Evolutionary conservation across 2,329 filamentous ascomycete genomes (phyloP).

Genomic region (Colletotrichum sp.): DNA sequence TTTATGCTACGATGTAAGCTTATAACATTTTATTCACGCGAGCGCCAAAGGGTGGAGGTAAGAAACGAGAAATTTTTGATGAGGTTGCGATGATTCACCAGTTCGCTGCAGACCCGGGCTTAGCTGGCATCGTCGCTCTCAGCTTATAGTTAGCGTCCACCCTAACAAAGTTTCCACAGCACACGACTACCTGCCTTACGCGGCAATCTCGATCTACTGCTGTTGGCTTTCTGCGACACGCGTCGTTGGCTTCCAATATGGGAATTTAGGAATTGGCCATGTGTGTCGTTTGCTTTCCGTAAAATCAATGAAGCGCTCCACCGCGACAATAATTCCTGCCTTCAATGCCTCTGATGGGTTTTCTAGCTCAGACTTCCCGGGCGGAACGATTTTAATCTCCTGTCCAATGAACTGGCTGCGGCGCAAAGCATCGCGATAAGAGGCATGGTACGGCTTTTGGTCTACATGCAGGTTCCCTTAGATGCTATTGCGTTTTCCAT

Average conservation of each 20-base stretch:
- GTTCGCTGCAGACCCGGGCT: not conserved
- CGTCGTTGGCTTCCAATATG: not conserved
- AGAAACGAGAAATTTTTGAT: not conserved
- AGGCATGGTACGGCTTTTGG: not conserved
- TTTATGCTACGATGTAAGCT: not conserved
- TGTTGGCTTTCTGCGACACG: not conserved
- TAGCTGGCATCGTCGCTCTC: not conserved
- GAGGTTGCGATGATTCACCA: not conserved
- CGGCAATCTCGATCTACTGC: not conserved
- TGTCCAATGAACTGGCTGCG: not conserved
- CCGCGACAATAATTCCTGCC: not conserved
- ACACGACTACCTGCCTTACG: not conserved
- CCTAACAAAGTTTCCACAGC: not conserved
- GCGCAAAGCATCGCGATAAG: not conserved
- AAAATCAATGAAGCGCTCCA: not conserved
- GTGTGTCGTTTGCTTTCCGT: not conserved
- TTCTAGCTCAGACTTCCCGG: not conserved
- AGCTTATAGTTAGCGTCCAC: not conserved
- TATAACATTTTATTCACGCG: not conserved
- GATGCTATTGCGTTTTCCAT: not conserved
- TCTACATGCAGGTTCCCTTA: not conserved
- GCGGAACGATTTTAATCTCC: not conserved
- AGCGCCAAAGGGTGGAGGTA: not conserved
- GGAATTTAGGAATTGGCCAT: not conserved
- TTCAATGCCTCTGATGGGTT: not conserved